A percentile compares a stretch with the other conserved stretches of the same genome.
Evolutionary conservation across 345 rosid species (phyloP).

Genomic region (Euphorbia tirucalli): DNA sequence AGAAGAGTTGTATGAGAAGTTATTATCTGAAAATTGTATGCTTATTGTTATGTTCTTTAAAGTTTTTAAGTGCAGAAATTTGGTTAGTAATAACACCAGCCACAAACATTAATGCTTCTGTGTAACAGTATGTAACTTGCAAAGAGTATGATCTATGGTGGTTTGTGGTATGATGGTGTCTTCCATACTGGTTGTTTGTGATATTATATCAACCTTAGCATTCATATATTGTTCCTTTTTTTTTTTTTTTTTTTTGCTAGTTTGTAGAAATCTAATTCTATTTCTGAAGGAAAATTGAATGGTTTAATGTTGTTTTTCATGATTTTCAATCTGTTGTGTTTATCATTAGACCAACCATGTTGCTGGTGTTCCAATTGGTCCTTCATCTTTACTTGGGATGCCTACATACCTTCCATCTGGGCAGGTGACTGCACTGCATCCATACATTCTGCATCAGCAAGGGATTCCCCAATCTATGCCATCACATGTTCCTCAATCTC

Average conservation of each 20-base stretch:
- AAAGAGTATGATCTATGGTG: not conserved
- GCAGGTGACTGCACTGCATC: slow-evolving; percentile 70
- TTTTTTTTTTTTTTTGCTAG: not conserved
- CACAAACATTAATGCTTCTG: too few relatives aligned
- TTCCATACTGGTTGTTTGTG: not conserved
- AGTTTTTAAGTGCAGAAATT: not conserved
- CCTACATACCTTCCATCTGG: slow-evolving; percentile 69
- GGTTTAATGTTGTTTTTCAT: not conserved
- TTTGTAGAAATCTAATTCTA: not conserved
- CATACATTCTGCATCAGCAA: slow-evolving; percentile 75
- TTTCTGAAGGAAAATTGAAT: slow-evolving; percentile 5
- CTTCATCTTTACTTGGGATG: slow-evolving; percentile 62
- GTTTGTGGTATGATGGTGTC: not conserved
- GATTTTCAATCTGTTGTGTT: slow-evolving; percentile 9
- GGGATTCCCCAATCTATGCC: slow-evolving; percentile 61
- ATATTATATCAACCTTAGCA: not conserved
- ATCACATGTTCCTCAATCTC: slow-evolving; percentile 59
- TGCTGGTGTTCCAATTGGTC: slow-evolving; percentile 49
- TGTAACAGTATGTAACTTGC: too few relatives aligned
- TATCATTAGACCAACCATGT: slow-evolving; percentile 43
- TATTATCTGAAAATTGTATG: too few relatives aligned
- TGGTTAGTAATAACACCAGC: not conserved
- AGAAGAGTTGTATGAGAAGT: not conserved
- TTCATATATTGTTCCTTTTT: too few relatives aligned
- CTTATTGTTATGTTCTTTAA: too few relatives aligned